phyloP scores from a whole-genome alignment of 2,329 filamentous ascomycete genomes.

The Plenodomus lindquistii region DNA sequence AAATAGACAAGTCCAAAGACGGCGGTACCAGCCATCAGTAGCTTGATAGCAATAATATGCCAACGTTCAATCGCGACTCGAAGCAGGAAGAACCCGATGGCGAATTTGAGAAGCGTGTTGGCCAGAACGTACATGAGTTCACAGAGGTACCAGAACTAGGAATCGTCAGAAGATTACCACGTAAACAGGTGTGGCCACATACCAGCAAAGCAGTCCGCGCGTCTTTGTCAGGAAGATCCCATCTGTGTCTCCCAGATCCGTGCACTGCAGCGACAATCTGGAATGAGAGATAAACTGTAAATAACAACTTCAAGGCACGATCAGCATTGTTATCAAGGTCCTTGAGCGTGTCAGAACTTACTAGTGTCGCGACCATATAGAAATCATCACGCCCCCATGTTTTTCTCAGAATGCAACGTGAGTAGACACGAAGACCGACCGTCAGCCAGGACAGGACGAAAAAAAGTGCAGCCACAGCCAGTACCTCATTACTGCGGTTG shows the following conservation, averaged over 20 bases:
- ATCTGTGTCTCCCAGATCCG: slow-evolving; percentile 46
- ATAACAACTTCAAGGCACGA: slow-evolving; percentile 32
- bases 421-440: slow-evolving; percentile 44
- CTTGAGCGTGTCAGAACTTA: slow-evolving; percentile 8
- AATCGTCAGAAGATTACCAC: slow-evolving; percentile 12
- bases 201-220: slow-evolving; percentile 37
- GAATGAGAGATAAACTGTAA: slow-evolving; percentile 46
- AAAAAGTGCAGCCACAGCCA: slow-evolving; percentile 43
- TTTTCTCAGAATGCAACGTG: slow-evolving; percentile 42
- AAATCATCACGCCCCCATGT: slow-evolving; percentile 48
- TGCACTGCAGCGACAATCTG: slow-evolving; percentile 46
- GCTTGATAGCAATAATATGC: slow-evolving; percentile 53
- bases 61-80: slow-evolving; percentile 52
- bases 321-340: background rate
- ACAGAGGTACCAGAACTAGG: slow-evolving; percentile 58
- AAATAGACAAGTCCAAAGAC: slow-evolving; percentile 54
- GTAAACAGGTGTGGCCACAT: background rate
- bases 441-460: slow-evolving; percentile 45
- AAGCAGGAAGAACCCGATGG: slow-evolving; percentile 59
- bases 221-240: slow-evolving; percentile 36
- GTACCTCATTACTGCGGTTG: slow-evolving; percentile 24
- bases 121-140: slow-evolving; percentile 59
- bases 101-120: slow-evolving; percentile 54
- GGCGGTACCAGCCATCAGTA: slow-evolving; percentile 52
- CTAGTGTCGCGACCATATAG: slow-evolving; percentile 45